phyloP scores from a whole-genome alignment of 1,284 basidiomycete species.

The Boletus calvinii region DNA sequence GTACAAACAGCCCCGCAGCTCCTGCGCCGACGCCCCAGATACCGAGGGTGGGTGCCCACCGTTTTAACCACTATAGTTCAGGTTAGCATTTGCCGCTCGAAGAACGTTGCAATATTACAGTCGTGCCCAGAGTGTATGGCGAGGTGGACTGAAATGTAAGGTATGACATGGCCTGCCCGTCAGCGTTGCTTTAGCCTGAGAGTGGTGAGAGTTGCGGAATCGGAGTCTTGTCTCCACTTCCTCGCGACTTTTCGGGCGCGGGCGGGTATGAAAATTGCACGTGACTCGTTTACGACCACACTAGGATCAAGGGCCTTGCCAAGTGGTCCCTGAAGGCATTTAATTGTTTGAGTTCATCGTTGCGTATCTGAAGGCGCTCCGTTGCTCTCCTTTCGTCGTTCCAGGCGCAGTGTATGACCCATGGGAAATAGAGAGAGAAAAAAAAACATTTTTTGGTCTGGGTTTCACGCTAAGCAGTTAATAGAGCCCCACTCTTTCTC shows the following conservation, averaged over 20 bases:
- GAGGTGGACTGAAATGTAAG: conserved; percentile 25
- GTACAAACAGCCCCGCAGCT: conserved; percentile 61
- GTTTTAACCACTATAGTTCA: conserved; percentile 44
- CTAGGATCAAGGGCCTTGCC: background rate
- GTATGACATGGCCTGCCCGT: conserved; percentile 21
- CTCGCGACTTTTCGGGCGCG: conserved; percentile 14
- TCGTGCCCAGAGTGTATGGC: conserved; percentile 22
- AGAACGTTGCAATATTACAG: conserved; percentile 16
- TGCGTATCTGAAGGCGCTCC: background rate
- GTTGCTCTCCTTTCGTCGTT: background rate
- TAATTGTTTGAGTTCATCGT: background rate
- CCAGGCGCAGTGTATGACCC: background rate
- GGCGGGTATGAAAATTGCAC: conserved; percentile 20
- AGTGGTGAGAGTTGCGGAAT: background rate
- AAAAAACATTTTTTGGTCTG: background rate
- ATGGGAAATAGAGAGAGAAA: background rate
- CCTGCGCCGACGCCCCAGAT: conserved; percentile 72
- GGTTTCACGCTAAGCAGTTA: background rate
- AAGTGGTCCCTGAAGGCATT: no score
- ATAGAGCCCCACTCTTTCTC: background rate
- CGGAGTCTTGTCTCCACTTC: no score
- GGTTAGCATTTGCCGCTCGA: background rate
- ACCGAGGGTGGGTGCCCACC: conserved; percentile 58
- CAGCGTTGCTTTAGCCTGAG: background rate
- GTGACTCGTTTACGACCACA: conserved; percentile 12